Conservation (phyloP, 1,284 basidiomycete species). For the Grifola frondosa region DNA sequence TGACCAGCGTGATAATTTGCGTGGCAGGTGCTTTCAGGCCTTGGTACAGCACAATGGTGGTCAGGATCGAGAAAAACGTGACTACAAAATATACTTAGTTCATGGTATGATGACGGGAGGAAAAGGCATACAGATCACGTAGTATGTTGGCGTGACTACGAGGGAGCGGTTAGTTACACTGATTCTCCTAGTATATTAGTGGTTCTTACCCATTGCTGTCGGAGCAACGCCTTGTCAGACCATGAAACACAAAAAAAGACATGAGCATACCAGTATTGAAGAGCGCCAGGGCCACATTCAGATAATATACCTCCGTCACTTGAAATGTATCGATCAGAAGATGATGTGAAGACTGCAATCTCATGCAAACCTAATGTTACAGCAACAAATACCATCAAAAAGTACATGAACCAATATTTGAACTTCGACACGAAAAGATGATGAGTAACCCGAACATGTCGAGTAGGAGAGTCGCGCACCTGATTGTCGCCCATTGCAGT, state of each 20-base stretch:
- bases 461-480: conserved; percentile 36
- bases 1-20: conserved; percentile 87
- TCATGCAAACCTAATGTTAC: conserved; percentile 69
- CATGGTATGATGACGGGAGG: not conserved
- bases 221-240: not conserved
- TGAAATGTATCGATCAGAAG: conserved; percentile 14
- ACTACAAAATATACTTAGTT: conserved; percentile 39
- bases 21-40: conserved; percentile 78
- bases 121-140: conserved; percentile 68
- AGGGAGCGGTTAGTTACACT: conserved; percentile 16
- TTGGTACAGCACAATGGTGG: conserved; percentile 86
- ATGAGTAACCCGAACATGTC: not conserved
- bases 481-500: conserved; percentile 86
- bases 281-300: conserved; percentile 94
- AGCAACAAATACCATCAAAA: conserved; percentile 82
- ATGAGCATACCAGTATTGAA: conserved; percentile 79
- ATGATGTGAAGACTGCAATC: not conserved
- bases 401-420: conserved; percentile 84
- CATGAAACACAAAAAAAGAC: conserved; percentile 2
- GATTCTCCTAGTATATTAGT: not conserved
- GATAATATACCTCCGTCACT: conserved; percentile 92
- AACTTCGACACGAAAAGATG: conserved; percentile 45
- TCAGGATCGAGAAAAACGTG: conserved; percentile 87
- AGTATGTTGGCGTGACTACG: conserved; percentile 85
- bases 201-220: conserved; percentile 70